Base-by-base conservation (phyloP, 352 stramenopile species). In the Peronospora belbahrii region DNA sequence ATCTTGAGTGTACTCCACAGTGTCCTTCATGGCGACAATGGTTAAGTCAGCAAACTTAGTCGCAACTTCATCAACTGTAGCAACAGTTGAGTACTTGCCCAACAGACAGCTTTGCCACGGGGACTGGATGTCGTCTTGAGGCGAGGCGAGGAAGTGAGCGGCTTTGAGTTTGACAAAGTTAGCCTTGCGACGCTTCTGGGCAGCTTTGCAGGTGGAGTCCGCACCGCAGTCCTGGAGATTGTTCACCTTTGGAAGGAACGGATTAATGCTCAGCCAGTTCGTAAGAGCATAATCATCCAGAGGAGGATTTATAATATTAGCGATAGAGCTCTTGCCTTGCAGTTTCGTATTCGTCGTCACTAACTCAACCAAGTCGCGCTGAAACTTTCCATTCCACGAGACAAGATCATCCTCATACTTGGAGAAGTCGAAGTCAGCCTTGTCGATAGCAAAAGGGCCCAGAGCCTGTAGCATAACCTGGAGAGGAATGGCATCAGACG, bases 71-170 rank as follows among this genome's bases (percentile, higher is more conserved):
- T 62, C 42, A 9, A 65, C 18, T 0, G 47, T 56, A 3, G 22
- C 40, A 2, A 83, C 65, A 4, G 61, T 63, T 15, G 57, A 65
- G 56, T 80, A 83, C 14, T 65, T 60, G 24, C 65, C 65, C 6
- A 80, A 40, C 2, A 78, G 23, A 4, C 55, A 67, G 11, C 54
- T 67, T 31, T 83, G 65, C 65, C 66, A 83, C 20, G 68, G 68
- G 8, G 50, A 46, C 33, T 73, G 50, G 10, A 67, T 28, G 15
- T 68, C 64, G 42, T 83, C 70, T 22, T 60, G 28, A 7, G 67
- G 62, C n/a, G 70, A 83, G 0, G 67, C 65, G 19, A 83, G 70
- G 59, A 76, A 77, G 46, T 80, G 63, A 2, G 67, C 70, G 19
- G 45, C 52, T 25, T 65, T 49, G 14, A 77, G 34, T 41, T 60